These are phyloP conservation scores for Clitocybe nebularis DNA, from an alignment of 1,284 basidiomycete genomes.

Conservation along the genomic window DNA sequence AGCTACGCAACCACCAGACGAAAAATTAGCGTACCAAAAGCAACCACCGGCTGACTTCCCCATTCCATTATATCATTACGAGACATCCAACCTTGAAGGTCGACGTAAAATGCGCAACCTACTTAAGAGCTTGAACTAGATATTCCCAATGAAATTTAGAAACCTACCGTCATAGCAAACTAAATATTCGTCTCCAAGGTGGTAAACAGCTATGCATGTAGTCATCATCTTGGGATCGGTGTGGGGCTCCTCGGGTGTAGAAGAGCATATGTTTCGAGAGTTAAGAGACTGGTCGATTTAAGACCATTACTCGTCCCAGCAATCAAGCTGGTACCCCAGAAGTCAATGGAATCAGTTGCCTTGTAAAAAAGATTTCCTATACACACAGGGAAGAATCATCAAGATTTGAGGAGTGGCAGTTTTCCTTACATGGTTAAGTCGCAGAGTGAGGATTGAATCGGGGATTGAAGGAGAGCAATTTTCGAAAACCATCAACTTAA, in stretches of 20 bases:
- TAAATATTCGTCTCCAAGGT: slow-evolving; percentile 6
- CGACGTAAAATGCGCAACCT: slow-evolving; percentile 10
- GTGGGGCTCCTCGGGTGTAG: slow-evolving; percentile 5
- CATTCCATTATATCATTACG: slow-evolving; percentile 6
- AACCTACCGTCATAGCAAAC: slow-evolving; percentile 14
- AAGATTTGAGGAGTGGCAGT: too few relatives aligned
- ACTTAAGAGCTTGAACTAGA: background rate
- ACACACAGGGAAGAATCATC: too few relatives aligned
- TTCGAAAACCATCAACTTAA: slow-evolving; percentile 13
- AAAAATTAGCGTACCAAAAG: slow-evolving; percentile 7
- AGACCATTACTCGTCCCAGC: slow-evolving; percentile 16
- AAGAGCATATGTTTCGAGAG: slow-evolving; percentile 12
- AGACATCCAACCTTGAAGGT: slow-evolving; percentile 7
- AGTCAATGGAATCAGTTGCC: slow-evolving; percentile 12
- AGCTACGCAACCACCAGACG: background rate
- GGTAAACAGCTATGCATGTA: slow-evolving; percentile 12
- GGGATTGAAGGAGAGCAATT: too few relatives aligned
- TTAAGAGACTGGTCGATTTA: slow-evolving; percentile 13
- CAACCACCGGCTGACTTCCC: slow-evolving; percentile 5
- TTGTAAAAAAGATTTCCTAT: slow-evolving; percentile 16
- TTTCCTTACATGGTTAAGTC: too few relatives aligned
- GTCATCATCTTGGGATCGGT: background rate
- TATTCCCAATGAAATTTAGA: background rate
- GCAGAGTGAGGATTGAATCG: too few relatives aligned
- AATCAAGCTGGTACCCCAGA: slow-evolving; percentile 13